phyloP scores from a whole-genome alignment of 768 basidiomycete genomes.

The Paxillus involutus region DNA sequence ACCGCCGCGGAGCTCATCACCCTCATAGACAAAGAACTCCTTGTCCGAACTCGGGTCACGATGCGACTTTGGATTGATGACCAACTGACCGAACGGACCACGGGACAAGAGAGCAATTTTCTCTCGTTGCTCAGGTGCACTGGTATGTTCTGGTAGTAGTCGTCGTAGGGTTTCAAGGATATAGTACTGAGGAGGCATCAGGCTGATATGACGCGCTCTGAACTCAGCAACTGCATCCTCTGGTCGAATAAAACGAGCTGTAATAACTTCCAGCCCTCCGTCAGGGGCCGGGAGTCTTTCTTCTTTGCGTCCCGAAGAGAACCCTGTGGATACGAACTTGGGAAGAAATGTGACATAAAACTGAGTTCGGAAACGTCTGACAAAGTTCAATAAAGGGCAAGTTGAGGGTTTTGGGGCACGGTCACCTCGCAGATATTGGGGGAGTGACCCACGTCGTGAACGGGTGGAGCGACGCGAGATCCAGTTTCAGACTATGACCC shows the following conservation, averaged over 20 bases:
- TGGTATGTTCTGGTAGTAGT: conserved; percentile 44
- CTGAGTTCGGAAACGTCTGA: conserved; percentile 68
- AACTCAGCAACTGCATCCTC: conserved; percentile 52
- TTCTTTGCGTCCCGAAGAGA: conserved; percentile 53
- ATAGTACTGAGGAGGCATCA: conserved; percentile 79
- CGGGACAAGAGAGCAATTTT: conserved; percentile 46
- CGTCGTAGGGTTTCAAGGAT: conserved; percentile 60
- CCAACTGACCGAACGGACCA: conserved; percentile 61
- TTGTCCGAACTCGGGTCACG: conserved; percentile 43
- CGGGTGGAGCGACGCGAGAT: conserved; percentile 51
- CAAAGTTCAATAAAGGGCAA: conserved; percentile 2
- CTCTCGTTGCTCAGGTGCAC: conserved; percentile 45
- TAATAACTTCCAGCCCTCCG: conserved; percentile 68
- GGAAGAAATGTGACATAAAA: conserved; percentile 69
- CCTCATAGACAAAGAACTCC: conserved; percentile 60
- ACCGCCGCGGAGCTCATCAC: conserved; percentile 68
- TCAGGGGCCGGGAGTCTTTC: conserved; percentile 66
- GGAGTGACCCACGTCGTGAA: conserved; percentile 81
- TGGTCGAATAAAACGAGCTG: conserved; percentile 66
- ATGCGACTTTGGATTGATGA: conserved; percentile 51
- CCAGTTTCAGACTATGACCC: conserved; percentile 42
- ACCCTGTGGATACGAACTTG: conserved; percentile 40
- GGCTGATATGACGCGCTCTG: conserved; percentile 45
- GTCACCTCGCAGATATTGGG: conserved; percentile 47
- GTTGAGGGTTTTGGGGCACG: neutral